Evolutionary conservation across 352 stramenopile genomes (phyloP).

Genomic region (Phytophthora lateralis): DNA sequence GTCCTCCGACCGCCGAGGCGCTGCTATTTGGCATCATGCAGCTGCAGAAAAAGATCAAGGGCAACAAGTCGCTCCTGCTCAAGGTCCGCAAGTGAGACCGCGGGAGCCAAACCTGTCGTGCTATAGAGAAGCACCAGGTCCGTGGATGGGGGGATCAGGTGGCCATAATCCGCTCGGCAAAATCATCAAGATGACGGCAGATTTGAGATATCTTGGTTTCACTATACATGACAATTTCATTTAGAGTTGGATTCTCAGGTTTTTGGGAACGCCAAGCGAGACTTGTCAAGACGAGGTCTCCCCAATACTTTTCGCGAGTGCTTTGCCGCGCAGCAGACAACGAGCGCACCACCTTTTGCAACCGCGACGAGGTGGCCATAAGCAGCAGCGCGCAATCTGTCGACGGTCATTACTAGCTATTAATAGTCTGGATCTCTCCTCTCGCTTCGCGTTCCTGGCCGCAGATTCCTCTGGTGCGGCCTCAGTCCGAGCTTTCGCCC

Average conservation of each 20-base stretch:
- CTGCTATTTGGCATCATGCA: conserved; percentile 98
- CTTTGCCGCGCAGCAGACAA: not conserved
- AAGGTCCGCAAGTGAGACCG: conserved; percentile 91
- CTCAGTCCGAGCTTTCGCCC: conserved; percentile 11
- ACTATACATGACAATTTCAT: conserved; percentile 13
- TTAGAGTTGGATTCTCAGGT: not conserved
- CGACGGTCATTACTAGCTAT: not conserved
- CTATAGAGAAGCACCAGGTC: not conserved
- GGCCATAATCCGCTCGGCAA: conserved; percentile 6
- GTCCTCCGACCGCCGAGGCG: conserved; percentile 97
- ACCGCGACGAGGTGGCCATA: conserved; percentile 15
- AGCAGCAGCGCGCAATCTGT: conserved; percentile 13
- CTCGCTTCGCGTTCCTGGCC: conserved; percentile 12
- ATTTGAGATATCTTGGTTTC: conserved; percentile 3
- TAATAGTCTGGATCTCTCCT: not conserved
- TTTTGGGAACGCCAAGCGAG: not conserved
- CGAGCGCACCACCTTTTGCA: conserved; percentile 19
- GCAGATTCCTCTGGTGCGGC: conserved; percentile 24
- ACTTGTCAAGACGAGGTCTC: conserved; percentile 1
- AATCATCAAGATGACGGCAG: conserved; percentile 7
- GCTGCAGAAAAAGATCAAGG: conserved; percentile 99
- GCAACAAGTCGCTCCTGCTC: conserved; percentile 96
- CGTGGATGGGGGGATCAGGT: not conserved
- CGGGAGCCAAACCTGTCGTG: not conserved
- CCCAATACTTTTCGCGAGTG: conserved; percentile 2